Evolutionary conservation across 208 protist genomes (phyloP).

Genomic region (Wallacemonas sp.): DNA sequence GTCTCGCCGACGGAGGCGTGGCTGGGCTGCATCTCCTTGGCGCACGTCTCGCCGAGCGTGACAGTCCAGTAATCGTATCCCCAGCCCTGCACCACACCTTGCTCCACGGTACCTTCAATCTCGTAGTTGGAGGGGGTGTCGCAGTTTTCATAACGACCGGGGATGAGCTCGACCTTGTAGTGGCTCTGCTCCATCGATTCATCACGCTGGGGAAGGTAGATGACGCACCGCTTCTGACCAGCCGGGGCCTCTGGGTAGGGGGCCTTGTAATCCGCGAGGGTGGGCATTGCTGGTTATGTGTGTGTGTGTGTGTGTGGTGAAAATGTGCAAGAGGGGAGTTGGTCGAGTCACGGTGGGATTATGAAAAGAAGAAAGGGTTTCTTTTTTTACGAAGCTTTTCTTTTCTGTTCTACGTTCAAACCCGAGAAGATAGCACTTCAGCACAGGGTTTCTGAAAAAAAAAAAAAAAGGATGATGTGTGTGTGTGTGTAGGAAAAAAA

Average conservation of each 20-base stretch:
- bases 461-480: too few relatives aligned
- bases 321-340: too few relatives aligned
- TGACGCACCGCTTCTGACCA: conserved; percentile 36
- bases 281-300: conserved; percentile 27
- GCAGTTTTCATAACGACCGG: conserved; percentile 20
- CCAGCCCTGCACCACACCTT: conserved; percentile 22
- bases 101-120: conserved; percentile 9
- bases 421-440: too few relatives aligned
- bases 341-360: too few relatives aligned
- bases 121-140: conserved; percentile 13
- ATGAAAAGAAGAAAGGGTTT: too few relatives aligned
- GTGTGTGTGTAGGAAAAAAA: neutral
- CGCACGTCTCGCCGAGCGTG: conserved; percentile 17
- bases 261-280: conserved; percentile 30
- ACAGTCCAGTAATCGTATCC: conserved; percentile 24
- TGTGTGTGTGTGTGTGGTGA: too few relatives aligned
- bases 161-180: conserved; percentile 41
- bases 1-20: conserved; percentile 9
- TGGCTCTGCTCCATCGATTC: conserved; percentile 10
- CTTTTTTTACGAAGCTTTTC: too few relatives aligned
- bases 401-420: too few relatives aligned
- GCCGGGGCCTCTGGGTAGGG: conserved; percentile 34
- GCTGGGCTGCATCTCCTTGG: conserved; percentile 11
- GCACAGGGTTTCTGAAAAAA: too few relatives aligned
- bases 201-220: conserved; percentile 35